Evolutionary conservation across 371 early-diverging fungal species (phyloP), one percentile per base, ranked within the genome.

Genomic region (Rhizomucor pusillus): DNA sequence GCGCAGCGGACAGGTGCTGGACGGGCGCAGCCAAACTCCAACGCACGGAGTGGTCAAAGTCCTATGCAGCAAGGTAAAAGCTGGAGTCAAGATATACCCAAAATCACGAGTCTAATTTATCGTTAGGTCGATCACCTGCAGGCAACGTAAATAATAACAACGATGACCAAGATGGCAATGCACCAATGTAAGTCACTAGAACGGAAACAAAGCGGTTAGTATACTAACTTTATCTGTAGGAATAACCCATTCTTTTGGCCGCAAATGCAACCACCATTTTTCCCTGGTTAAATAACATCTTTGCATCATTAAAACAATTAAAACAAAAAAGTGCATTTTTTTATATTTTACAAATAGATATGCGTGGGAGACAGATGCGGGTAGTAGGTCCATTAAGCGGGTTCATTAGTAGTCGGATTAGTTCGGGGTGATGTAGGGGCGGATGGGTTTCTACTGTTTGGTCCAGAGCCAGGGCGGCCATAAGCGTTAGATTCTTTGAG

Each of bases 401-500:
- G 18, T 12, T 33, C 18, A 37, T 50, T 35, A 37, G 24, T 9
- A 4, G 10, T 50, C 13, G 50, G 18, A 9, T 50, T 50, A 7
- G 23, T 11, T 0, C 19, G 16, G 24, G 37, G 35, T 50, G 50
- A 50, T 50, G 50, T 13, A 22, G 50, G 50, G 14, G 35, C 35
- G 12, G 50, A 39, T 34, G 5, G 20, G 1, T 13, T 50, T 9
- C 47, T 13, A 13, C 25, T 19, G 22, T 47, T 11, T 2, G 29
- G 36, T 33, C 35, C 1, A 34, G 36, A 9, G 12, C n/a, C 16
- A 16, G 51, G 16, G 37, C 23, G 7, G 39, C 39, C 34, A 9
- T 62, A 56, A 41, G 54, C 44, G 52, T 63, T 79, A 0, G 88
- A 84, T 54, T 89, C 89, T 33, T 85, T 85, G 18, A 87, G 72